Evolutionary conservation across 2,329 filamentous ascomycete genomes (phyloP).

Genomic region (Phialophora expanda): DNA sequence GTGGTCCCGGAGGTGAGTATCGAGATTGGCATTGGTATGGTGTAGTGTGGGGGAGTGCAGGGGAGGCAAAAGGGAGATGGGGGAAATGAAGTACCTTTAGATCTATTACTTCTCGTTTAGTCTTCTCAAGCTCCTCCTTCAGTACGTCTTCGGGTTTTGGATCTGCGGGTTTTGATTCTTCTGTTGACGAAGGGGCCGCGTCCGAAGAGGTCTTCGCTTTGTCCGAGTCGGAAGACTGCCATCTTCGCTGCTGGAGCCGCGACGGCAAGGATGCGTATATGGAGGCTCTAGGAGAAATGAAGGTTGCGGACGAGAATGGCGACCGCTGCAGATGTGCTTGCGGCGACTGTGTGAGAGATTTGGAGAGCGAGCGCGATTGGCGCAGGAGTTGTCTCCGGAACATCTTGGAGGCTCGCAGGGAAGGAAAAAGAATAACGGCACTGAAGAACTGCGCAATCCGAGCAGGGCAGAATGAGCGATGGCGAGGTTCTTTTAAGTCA

Average conservation of each 20-base stretch:
- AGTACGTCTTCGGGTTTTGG: conserved; percentile 55
- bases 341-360: conserved; percentile 39
- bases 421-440: not conserved
- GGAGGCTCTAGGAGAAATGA: conserved; percentile 30
- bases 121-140: conserved; percentile 72
- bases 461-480: not conserved
- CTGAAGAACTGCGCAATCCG: not conserved
- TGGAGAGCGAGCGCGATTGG: conserved; percentile 47
- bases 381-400: conserved; percentile 51
- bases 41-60: not conserved
- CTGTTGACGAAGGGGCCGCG: conserved; percentile 51
- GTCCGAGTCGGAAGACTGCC: conserved; percentile 52
- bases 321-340: conserved; percentile 22
- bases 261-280: conserved; percentile 44
- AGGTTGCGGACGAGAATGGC: conserved; percentile 31
- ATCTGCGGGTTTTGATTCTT: conserved; percentile 49
- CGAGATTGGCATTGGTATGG: not conserved
- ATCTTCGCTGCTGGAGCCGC: conserved; percentile 44
- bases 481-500: not conserved
- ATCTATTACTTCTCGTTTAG: conserved; percentile 74
- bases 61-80: not conserved
- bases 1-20: not conserved
- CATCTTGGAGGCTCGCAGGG: conserved; percentile 41
- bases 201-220: conserved; percentile 41
- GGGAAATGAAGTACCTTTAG: conserved; percentile 70